These are phyloP conservation scores for Raffaelea ambrosiae DNA, from an alignment of 2,329 filamentous ascomycete genomes.

Conservation along the genomic window DNA sequence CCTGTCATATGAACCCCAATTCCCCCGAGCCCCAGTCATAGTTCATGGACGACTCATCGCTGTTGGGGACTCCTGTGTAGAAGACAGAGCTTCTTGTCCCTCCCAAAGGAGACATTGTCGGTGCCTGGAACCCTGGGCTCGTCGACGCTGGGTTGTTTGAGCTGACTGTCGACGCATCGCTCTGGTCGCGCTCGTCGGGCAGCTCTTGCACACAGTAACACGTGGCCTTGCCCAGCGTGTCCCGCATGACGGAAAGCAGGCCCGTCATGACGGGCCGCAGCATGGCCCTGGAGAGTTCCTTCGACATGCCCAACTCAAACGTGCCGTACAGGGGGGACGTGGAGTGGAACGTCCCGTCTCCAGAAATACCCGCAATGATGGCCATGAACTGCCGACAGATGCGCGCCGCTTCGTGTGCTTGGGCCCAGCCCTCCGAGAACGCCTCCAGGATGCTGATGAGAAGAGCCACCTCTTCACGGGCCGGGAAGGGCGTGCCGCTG, in stretches of 20 bases:
- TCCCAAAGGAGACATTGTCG: background rate
- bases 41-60: background rate
- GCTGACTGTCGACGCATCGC: no score
- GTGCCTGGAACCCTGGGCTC: background rate
- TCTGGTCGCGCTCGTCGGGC: background rate
- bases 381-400: slow-evolving; percentile 24
- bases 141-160: background rate
- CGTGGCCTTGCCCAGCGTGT: background rate
- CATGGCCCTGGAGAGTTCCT: background rate
- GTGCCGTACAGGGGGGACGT: background rate
- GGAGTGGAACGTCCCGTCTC: background rate
- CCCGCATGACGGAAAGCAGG: background rate
- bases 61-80: background rate
- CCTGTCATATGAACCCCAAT: background rate
- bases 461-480: slow-evolving; percentile 25
- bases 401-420: slow-evolving; percentile 24
- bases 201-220: background rate
- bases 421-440: slow-evolving; percentile 26
- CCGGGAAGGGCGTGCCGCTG: slow-evolving; percentile 17
- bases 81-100: background rate
- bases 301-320: background rate
- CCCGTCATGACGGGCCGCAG: background rate
- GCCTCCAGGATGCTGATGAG: slow-evolving; percentile 12
- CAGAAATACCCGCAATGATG: slow-evolving; percentile 12
- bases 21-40: background rate